Conservation (phyloP, 495 filamentous ascomycete species). For the Penicillium paradoxum region DNA sequence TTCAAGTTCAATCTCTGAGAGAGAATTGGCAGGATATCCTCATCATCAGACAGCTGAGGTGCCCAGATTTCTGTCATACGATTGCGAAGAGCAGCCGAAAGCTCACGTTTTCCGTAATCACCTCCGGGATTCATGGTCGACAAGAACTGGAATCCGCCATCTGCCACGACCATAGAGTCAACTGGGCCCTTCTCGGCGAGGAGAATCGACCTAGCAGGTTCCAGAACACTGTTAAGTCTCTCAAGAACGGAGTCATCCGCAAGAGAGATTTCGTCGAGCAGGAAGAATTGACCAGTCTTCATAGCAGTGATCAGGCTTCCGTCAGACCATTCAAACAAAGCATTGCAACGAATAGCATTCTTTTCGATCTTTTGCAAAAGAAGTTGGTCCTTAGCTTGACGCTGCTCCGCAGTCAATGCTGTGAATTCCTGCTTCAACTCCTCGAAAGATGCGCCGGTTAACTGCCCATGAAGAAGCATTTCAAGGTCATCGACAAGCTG, state of each 20-base stretch:
- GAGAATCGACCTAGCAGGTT: conserved; percentile 76
- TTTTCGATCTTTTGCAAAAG: conserved; percentile 53
- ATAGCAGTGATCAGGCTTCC: conserved; percentile 93
- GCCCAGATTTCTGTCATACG: conserved; percentile 99
- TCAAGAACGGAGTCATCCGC: conserved; percentile 98
- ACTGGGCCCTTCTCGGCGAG: conserved; percentile 89
- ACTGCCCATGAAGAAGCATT: conserved; percentile 32
- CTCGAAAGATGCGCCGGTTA: conserved; percentile 31
- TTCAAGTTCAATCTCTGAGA: conserved; percentile 65
- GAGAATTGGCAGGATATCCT: conserved; percentile 86
- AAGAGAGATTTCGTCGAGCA: conserved; percentile 96
- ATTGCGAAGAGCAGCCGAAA: conserved; percentile 91
- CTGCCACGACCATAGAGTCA: conserved; percentile 70
- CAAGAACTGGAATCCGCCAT: conserved; percentile 87
- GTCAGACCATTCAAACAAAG: conserved; percentile 95
- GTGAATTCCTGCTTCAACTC: conserved; percentile 49
- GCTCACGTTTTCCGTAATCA: conserved; percentile 95
- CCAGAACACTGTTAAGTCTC: conserved; percentile 94
- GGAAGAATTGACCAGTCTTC: conserved; percentile 82
- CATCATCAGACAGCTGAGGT: conserved; percentile 67
- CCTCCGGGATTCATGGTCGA: conserved; percentile 99
- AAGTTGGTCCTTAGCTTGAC: conserved; percentile 41
- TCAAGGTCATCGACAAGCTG: conserved; percentile 60
- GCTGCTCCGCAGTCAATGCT: conserved; percentile 23
- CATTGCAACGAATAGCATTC: conserved; percentile 60